Percentiles rank a stretch among this genome's conserved stretches.
phyloP scores from a whole-genome alignment of 2,329 filamentous ascomycete genomes.

The Mollisia scopiformis region DNA sequence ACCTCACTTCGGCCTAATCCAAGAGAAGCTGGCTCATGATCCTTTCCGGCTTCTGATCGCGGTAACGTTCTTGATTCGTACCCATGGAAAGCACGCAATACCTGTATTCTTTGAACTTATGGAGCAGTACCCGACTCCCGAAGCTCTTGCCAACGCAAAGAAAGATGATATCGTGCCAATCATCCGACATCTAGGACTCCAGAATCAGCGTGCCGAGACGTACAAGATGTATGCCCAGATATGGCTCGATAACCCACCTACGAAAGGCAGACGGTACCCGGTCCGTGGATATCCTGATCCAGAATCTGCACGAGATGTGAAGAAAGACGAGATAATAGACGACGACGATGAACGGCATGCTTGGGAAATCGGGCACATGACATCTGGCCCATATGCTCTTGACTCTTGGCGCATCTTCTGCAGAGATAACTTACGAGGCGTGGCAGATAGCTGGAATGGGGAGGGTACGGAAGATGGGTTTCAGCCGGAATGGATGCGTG shows the following conservation, averaged over 20 bases:
- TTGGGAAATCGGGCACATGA: constrained; percentile 88
- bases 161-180: constrained; percentile 59
- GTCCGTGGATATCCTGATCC: constrained; percentile 57
- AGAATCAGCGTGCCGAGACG: constrained; percentile 65
- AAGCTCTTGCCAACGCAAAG: constrained; percentile 61
- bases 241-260: constrained; percentile 69
- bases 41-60: constrained; percentile 83
- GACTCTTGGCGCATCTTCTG: constrained; percentile 96
- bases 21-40: constrained; percentile 75
- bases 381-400: constrained; percentile 79
- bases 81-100: constrained; percentile 72
- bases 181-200: constrained; percentile 73
- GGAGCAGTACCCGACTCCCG: constrained; percentile 67
- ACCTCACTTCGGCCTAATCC: constrained; percentile 74
- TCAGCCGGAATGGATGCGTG: constrained; percentile 89
- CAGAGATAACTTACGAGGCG: constrained; percentile 72
- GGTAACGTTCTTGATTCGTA: constrained; percentile 84
- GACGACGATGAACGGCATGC: constrained; percentile 44
- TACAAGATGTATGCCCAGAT: constrained; percentile 71
- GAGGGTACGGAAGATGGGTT: constrained; percentile 54
- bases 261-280: constrained; percentile 57
- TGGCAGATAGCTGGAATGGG: constrained; percentile 69
- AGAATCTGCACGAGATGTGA: constrained; percentile 51
- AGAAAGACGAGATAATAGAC: constrained; percentile 48
- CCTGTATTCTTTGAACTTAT: constrained; percentile 75